Evolutionary conservation across 805 yeast genomes (phyloP).

Genomic region (Ogataea nitratoaversa): DNA sequence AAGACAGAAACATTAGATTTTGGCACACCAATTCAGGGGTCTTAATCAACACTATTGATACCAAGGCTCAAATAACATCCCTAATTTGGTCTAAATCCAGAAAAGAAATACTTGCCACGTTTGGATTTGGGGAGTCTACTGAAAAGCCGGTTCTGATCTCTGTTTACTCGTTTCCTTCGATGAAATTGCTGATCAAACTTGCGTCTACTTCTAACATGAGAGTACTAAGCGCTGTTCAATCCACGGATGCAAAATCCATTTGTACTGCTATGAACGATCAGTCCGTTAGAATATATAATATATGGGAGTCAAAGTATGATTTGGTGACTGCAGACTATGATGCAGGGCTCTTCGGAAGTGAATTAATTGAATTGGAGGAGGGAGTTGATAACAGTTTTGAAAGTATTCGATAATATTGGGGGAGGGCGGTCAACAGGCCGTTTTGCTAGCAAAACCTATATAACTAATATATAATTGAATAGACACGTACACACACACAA

Average conservation of each 20-base stretch:
- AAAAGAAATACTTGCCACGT: conserved; percentile 70
- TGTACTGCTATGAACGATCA: conserved; percentile 79
- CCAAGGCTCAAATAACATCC: conserved; percentile 76
- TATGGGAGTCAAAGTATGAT: conserved; percentile 57
- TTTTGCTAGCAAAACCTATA: neutral
- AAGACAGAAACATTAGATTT: conserved; percentile 73
- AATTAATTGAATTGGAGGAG: conserved; percentile 54
- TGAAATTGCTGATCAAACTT: conserved; percentile 46
- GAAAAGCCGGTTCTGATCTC: conserved; percentile 49
- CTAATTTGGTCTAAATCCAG: conserved; percentile 66
- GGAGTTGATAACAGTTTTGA: conserved; percentile 37
- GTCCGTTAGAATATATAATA: conserved; percentile 66
- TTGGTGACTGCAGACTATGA: conserved; percentile 25
- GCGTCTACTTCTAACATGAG: conserved; percentile 49
- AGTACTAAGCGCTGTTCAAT: conserved; percentile 59
- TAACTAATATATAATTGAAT: too few species aligned
- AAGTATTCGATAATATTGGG: conserved; percentile 21
- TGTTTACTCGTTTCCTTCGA: conserved; percentile 64
- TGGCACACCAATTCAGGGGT: conserved; percentile 88
- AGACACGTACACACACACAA: neutral
- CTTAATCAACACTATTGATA: conserved; percentile 48
- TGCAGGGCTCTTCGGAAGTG: conserved; percentile 49
- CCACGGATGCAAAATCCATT: conserved; percentile 59
- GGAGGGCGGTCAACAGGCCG: neutral
- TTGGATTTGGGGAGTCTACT: conserved; percentile 63